phyloP scores from a whole-genome alignment of 2,329 filamentous ascomycete species.

The Sarocladiaceae sp. region DNA sequence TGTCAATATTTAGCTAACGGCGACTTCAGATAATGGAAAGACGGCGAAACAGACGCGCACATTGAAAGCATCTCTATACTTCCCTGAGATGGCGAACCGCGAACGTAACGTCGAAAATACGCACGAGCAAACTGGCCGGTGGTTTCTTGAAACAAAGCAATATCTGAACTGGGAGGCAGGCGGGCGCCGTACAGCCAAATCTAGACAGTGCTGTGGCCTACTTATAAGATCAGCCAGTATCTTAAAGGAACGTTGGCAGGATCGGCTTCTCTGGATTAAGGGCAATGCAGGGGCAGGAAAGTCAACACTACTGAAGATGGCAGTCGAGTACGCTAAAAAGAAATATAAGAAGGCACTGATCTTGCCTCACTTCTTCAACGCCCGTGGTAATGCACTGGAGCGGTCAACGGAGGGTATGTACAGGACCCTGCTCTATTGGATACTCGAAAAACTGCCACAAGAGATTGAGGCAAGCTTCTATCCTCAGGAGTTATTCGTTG shows the following conservation, averaged over 20 bases:
- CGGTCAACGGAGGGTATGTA: neutral
- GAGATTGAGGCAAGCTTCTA: neutral
- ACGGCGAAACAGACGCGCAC: no score
- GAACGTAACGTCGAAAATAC: no score
- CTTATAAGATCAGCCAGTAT: no score
- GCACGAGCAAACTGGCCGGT: no score
- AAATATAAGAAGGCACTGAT: neutral
- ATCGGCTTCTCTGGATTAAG: neutral
- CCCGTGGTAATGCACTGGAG: neutral
- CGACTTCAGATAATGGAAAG: no score
- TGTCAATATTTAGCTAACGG: no score
- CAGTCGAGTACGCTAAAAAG: neutral
- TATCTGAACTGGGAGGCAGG: no score
- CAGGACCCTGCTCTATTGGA: neutral
- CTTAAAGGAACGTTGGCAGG: neutral
- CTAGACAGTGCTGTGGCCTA: no score
- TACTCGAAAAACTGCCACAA: neutral
- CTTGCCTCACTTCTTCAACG: constrained; percentile 7
- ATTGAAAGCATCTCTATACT: no score
- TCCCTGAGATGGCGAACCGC: no score
- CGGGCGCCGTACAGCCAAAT: no score
- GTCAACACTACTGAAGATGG: neutral
- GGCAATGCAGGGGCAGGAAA: neutral
- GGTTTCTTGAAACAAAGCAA: no score
- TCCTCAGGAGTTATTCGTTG: neutral